Base-by-base conservation (phyloP, 2,329 filamentous ascomycete genomes). In the Volutella citrinella region DNA sequence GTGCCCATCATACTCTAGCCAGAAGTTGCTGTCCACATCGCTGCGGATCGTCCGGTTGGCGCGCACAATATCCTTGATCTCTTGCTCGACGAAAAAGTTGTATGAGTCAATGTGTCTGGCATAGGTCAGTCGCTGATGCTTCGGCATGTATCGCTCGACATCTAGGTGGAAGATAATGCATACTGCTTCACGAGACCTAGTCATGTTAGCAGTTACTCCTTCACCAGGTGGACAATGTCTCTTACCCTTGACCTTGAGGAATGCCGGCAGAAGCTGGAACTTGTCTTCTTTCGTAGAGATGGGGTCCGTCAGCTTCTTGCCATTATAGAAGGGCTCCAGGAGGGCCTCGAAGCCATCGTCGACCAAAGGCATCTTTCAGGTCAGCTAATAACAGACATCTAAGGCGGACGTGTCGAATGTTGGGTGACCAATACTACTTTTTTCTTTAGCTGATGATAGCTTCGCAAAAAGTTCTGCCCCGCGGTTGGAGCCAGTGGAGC, bases 11-110 rank as follows among this genome's bases (percentile, higher is more conserved):
- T 59, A 69, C 72, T 93, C 87, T 50, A 97, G 82, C 71, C 86
- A 95, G 60, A 97, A 97, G 47, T 84, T 85, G 45, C 85, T 86
- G 56, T 97, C 89, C 27, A 93, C 86, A 69, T 97, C 91, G 63
- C 90, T 95, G 48, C 85, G 80, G 45, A 98, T 86, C 24, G 81
- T 84, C 30, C 84, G 82, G 60, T 96, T 97, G 32, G 91, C 87
- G 58, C 87, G 82, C 48, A 98, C 84, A 51, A 98, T 98, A 54
- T 96, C 90, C 66, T 95, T 95, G 61, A 98, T 82, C 59, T 97
- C 90, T 36, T 94, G 85, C 51, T 98, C 88, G 48, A 96, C 85
- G 53, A 98, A 97, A 66, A 93, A 95, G 66, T 98, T 96, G 74
- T 94, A 98, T 16, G 93, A 97, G 68, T 98, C 94, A 57, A 95